Conservation (phyloP, 164 flowering plant species). For the Vitis riparia region DNA sequence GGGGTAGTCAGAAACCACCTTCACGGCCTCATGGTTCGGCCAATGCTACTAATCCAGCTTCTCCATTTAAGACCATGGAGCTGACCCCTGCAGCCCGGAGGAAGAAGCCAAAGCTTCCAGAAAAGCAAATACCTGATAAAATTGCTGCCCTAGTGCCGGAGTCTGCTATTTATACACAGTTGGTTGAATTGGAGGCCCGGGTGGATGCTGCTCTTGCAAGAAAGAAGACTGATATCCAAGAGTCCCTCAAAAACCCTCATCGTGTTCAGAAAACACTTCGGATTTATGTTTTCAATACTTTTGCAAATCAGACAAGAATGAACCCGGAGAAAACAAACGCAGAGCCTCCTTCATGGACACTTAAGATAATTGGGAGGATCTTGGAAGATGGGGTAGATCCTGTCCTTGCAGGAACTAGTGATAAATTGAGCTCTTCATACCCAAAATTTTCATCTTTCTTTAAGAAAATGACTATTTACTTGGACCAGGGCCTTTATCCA, state of each 20-base stretch:
- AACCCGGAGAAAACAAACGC: slow-evolving; percentile 30
- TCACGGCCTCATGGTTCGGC: slow-evolving; percentile 59
- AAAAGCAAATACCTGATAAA: slow-evolving; percentile 64
- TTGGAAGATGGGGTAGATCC: slow-evolving; percentile 70
- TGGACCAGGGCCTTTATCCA: slow-evolving; percentile 80
- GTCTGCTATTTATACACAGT: slow-evolving; percentile 71
- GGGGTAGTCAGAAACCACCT: slow-evolving; percentile 68
- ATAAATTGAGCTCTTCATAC: slow-evolving; percentile 30
- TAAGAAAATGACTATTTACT: slow-evolving; percentile 69
- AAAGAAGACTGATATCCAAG: slow-evolving; percentile 76
- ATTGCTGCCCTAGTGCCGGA: slow-evolving; percentile 81
- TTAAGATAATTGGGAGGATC: slow-evolving; percentile 80
- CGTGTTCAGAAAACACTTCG: slow-evolving; percentile 68
- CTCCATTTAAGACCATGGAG: slow-evolving; percentile 76
- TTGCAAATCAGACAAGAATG: slow-evolving; percentile 48
- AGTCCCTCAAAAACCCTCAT: slow-evolving; percentile 62
- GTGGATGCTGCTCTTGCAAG: slow-evolving; percentile 71
- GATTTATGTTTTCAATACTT: slow-evolving; percentile 79
- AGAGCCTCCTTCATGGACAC: slow-evolving; percentile 81
- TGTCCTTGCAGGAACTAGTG: slow-evolving; percentile 42
- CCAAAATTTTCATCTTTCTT: slow-evolving; percentile 84
- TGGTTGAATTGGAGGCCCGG: slow-evolving; percentile 73
- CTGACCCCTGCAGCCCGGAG: slow-evolving; percentile 76
- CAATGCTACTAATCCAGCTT: slow-evolving; percentile 25
- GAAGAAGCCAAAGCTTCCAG: slow-evolving; percentile 69